These are phyloP conservation scores for Salvia splendens DNA, from an alignment of 257 asterid genomes.

Conservation along the genomic window DNA sequence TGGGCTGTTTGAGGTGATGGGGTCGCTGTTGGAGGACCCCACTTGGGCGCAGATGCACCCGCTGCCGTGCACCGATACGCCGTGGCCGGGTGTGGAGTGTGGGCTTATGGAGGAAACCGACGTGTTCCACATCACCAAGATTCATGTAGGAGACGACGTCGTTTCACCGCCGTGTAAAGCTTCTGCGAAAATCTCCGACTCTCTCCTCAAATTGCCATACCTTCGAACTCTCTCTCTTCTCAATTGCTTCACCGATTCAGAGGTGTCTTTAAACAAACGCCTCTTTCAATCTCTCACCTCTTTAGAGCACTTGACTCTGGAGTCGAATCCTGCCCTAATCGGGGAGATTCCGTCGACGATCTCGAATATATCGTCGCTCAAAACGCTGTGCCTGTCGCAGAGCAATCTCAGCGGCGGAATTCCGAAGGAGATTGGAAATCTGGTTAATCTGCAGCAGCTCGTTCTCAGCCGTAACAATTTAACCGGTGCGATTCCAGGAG, in stretches of 20 bases:
- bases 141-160: slow-evolving; percentile 54
- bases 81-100: slow-evolving; percentile 75
- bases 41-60: slow-evolving; percentile 60
- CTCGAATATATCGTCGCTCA: slow-evolving; percentile 33
- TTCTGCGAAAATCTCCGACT: slow-evolving; percentile 44
- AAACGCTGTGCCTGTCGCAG: slow-evolving; percentile 43
- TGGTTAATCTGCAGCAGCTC: slow-evolving; percentile 47
- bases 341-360: slow-evolving; percentile 50
- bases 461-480: slow-evolving; percentile 55
- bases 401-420: slow-evolving; percentile 57
- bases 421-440: slow-evolving; percentile 43
- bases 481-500: slow-evolving; percentile 47
- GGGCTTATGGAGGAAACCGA: slow-evolving; percentile 53
- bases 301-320: slow-evolving; percentile 46
- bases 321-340: slow-evolving; percentile 51
- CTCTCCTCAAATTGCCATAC: slow-evolving; percentile 49
- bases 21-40: slow-evolving; percentile 63
- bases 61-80: slow-evolving; percentile 61
- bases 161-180: slow-evolving; percentile 48
- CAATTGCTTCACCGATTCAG: slow-evolving; percentile 48
- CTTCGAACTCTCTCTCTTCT: slow-evolving; percentile 61
- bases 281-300: slow-evolving; percentile 38
- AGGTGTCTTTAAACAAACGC: slow-evolving; percentile 27
- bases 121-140: slow-evolving; percentile 58
- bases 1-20: slow-evolving; percentile 65